A percentile compares a stretch with the other conserved stretches of the same genome.
phyloP scores from a whole-genome alignment of 805 yeast genomes.

The Candida coquimbonensis region DNA sequence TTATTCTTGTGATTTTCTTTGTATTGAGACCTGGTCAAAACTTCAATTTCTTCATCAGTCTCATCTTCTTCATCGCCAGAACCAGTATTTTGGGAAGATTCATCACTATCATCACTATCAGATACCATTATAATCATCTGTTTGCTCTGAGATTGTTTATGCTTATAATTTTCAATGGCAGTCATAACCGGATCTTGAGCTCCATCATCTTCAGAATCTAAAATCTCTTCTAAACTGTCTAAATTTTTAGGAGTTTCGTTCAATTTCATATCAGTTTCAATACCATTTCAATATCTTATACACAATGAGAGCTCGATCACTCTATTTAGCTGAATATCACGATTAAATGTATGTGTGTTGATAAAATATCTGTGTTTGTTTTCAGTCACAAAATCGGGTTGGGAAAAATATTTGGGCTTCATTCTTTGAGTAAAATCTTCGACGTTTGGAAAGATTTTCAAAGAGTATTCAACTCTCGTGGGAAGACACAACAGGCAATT shows the following conservation, averaged over 20 bases:
- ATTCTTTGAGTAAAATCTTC: too few relatives aligned
- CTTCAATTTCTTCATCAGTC: not conserved
- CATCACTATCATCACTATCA: not conserved
- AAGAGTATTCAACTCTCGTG: too few relatives aligned
- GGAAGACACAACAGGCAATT: too few relatives aligned
- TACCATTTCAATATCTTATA: not conserved
- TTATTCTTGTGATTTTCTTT: not conserved
- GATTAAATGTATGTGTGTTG: too few relatives aligned
- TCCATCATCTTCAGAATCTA: conserved; percentile 18
- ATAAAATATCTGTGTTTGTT: not conserved
- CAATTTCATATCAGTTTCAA: conserved; percentile 2
- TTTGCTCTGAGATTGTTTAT: not conserved
- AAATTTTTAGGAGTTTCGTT: conserved; percentile 4
- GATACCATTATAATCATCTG: not conserved
- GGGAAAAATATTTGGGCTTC: too few relatives aligned
- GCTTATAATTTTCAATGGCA: not conserved
- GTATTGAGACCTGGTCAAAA: not conserved
- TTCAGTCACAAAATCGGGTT: too few relatives aligned
- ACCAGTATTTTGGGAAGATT: too few relatives aligned
- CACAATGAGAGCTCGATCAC: too few relatives aligned
- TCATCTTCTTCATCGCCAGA: not conserved
- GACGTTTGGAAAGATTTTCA: too few relatives aligned
- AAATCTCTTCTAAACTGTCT: conserved; percentile 3
- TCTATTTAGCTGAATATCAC: too few relatives aligned
- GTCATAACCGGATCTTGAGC: not conserved